Conservation (phyloP, 179 eudicot species). For the Vitellaria paradoxa region DNA sequence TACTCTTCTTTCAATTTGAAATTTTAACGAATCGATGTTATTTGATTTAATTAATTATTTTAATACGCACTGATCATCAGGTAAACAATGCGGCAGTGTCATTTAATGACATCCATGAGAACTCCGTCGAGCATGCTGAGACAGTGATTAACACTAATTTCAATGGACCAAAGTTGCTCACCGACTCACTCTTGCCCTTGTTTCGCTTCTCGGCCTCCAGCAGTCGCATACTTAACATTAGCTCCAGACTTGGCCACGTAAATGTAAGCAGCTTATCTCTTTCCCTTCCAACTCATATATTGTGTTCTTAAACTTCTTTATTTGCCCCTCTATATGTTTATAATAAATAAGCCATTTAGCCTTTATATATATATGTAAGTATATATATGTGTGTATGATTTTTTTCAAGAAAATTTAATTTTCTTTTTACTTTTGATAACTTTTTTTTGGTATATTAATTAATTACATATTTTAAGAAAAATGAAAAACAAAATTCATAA, state of each 20-base stretch:
- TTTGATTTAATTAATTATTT: neutral
- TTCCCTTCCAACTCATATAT: neutral
- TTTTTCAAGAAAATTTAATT: too few species aligned
- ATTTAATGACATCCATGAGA: constrained; percentile 55
- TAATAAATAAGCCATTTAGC: too few species aligned
- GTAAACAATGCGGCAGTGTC: constrained; percentile 83
- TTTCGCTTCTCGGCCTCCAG: constrained; percentile 39
- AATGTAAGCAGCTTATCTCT: constrained; percentile 30
- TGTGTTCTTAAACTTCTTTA: too few species aligned
- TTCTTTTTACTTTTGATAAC: too few species aligned
- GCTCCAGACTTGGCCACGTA: constrained; percentile 68
- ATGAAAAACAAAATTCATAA: too few species aligned
- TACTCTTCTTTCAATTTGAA: too few species aligned
- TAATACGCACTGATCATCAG: constrained; percentile 22
- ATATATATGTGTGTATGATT: too few species aligned
- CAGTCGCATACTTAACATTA: constrained; percentile 67
- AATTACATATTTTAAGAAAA: too few species aligned
- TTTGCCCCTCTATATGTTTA: too few species aligned
- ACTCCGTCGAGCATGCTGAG: constrained; percentile 59
- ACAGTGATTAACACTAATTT: constrained; percentile 66
- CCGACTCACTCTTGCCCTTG: constrained; percentile 56
- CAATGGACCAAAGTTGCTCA: constrained; percentile 67
- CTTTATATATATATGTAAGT: too few species aligned
- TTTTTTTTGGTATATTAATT: too few species aligned
- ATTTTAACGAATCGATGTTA: too few species aligned